phyloP scores from a whole-genome alignment of 2,329 filamentous ascomycete genomes.

The Penicillium sp. region DNA sequence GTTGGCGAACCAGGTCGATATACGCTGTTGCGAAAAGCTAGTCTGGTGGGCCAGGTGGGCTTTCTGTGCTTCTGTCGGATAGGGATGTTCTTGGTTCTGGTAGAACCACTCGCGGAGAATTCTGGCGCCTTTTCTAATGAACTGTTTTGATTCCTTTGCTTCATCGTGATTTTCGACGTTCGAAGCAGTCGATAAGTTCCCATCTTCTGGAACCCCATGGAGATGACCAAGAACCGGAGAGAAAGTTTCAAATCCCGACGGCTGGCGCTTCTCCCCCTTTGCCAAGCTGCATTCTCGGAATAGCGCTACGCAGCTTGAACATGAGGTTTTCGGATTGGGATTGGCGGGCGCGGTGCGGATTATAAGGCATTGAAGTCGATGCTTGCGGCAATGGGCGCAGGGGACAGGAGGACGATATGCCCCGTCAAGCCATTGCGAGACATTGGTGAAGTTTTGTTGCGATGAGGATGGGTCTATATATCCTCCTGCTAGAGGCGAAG shows the following conservation, averaged over 20 bases:
- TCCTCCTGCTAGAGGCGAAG: not conserved
- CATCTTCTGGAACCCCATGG: constrained; percentile 48
- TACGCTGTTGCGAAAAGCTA: constrained; percentile 46
- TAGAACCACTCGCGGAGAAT: constrained; percentile 48
- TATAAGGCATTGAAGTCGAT: constrained; percentile 49
- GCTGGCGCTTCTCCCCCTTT: constrained; percentile 44
- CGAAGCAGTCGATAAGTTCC: not conserved
- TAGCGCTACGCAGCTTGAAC: constrained; percentile 51
- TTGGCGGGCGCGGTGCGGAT: constrained; percentile 48
- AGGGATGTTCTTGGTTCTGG: constrained; percentile 47
- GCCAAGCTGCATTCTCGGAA: constrained; percentile 52
- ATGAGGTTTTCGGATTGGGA: constrained; percentile 49
- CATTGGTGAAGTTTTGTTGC: constrained; percentile 20
- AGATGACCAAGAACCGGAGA: constrained; percentile 49
- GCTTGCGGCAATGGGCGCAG: constrained; percentile 45
- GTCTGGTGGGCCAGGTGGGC: constrained; percentile 41
- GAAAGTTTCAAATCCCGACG: constrained; percentile 48
- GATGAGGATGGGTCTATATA: not conserved
- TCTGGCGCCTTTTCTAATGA: constrained; percentile 46
- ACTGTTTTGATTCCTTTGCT: constrained; percentile 36
- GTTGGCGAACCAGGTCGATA: constrained; percentile 53
- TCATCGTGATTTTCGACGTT: constrained; percentile 1
- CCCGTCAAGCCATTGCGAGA: constrained; percentile 39
- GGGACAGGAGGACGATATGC: constrained; percentile 44
- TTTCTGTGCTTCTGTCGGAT: constrained; percentile 50